These are phyloP conservation scores for Trichoderma pleuroti DNA, from an alignment of 2,329 filamentous ascomycete genomes.

Conservation along the genomic window DNA sequence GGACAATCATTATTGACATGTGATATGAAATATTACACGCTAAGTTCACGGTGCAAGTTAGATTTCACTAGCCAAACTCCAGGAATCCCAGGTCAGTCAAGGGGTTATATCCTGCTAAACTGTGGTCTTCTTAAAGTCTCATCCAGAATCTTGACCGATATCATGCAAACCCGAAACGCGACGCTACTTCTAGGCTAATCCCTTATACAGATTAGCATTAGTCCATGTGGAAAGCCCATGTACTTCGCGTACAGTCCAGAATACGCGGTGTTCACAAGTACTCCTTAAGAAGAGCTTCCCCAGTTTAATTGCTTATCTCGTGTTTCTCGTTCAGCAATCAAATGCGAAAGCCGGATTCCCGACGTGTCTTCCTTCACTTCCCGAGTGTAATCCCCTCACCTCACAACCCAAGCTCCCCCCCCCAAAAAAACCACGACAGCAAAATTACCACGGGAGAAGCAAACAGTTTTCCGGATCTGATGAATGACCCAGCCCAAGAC, in stretches of 20 bases:
- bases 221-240: background rate
- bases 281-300: background rate
- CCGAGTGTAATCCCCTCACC: background rate
- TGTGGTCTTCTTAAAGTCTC: background rate
- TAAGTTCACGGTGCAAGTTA: background rate
- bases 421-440: background rate
- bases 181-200: background rate
- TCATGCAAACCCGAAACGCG: background rate
- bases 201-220: background rate
- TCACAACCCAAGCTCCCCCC: background rate
- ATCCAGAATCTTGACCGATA: background rate
- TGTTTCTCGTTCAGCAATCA: background rate
- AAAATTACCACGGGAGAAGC: background rate
- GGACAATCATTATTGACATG: background rate
- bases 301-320: background rate
- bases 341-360: background rate
- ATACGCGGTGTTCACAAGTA: background rate
- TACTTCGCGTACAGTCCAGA: background rate
- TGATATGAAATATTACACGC: background rate
- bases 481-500: background rate
- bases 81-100: background rate
- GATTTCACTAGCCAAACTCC: background rate
- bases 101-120: background rate
- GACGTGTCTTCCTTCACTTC: background rate
- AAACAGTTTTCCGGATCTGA: background rate